Evolutionary conservation across 768 basidiomycete genomes (phyloP).

Genomic region (Lentinula boryana): DNA sequence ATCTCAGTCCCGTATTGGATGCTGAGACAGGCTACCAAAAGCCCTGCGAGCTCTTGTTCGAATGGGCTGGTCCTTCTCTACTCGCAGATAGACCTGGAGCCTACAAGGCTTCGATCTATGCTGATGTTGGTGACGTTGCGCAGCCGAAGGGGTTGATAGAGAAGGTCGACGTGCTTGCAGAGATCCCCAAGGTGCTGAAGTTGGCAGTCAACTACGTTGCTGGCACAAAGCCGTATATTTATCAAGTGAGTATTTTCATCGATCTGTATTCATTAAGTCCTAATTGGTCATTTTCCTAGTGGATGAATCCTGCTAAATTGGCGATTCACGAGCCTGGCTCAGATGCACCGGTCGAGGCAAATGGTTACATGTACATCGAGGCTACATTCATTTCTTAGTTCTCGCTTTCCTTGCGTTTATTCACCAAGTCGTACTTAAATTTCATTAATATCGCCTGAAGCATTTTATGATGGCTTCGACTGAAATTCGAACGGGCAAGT

Average conservation of each 20-base stretch:
- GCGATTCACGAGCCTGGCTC: conserved; percentile 36
- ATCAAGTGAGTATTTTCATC: conserved; percentile 55
- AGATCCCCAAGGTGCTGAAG: conserved; percentile 90
- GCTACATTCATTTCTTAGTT: conserved; percentile 78
- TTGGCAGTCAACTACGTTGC: conserved; percentile 91
- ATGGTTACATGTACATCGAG: conserved; percentile 80
- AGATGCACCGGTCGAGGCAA: conserved; percentile 38
- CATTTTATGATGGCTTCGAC: too few species aligned
- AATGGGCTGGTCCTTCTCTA: conserved; percentile 74
- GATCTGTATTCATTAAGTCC: conserved; percentile 10
- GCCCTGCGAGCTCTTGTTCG: conserved; percentile 63
- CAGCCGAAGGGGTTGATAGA: conserved; percentile 75
- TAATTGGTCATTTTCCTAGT: conserved; percentile 24
- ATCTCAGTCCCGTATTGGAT: conserved; percentile 59
- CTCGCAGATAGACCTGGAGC: conserved; percentile 43
- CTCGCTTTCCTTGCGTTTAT: too few species aligned
- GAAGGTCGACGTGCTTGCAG: conserved; percentile 92
- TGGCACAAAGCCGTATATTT: conserved; percentile 90
- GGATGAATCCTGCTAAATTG: conserved; percentile 40
- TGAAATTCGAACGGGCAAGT: too few species aligned
- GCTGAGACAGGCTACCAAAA: conserved; percentile 75
- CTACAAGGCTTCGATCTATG: conserved; percentile 48
- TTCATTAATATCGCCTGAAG: too few species aligned
- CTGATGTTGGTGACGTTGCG: conserved; percentile 52
- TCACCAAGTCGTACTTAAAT: too few species aligned